phyloP scores from a whole-genome alignment of 805 yeast genomes.

The Nakazawaea sp. region DNA sequence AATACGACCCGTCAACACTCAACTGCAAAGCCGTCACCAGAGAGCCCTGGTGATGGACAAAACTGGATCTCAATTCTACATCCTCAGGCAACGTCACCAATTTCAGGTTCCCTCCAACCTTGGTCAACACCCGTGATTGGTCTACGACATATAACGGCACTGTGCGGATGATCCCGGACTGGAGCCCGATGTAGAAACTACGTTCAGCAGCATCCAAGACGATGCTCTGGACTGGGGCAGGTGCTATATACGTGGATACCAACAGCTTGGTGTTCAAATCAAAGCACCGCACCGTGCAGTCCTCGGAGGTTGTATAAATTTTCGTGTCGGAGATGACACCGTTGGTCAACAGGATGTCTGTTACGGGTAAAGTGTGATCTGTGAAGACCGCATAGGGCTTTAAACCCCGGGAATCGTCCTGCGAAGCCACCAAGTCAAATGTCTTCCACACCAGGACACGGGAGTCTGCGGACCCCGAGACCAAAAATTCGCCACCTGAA shows the following conservation, averaged over 20 bases:
- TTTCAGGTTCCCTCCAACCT: constrained; percentile 53
- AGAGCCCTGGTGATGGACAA: constrained; percentile 41
- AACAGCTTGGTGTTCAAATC: constrained; percentile 40
- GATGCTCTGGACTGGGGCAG: constrained; percentile 48
- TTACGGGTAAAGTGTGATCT: constrained; percentile 48
- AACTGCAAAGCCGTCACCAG: constrained; percentile 47
- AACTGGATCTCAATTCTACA: constrained; percentile 39
- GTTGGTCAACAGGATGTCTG: constrained; percentile 32
- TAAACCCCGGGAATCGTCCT: constrained; percentile 21
- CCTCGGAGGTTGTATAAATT: constrained; percentile 64
- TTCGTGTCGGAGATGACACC: constrained; percentile 55
- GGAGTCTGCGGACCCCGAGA: constrained; percentile 79
- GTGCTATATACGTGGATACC: constrained; percentile 67
- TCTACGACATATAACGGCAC: constrained; percentile 45
- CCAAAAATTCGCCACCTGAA: constrained; percentile 55
- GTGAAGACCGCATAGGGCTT: constrained; percentile 56
- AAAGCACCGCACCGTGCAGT: constrained; percentile 70
- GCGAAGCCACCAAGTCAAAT: constrained; percentile 42
- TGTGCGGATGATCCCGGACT: constrained; percentile 52
- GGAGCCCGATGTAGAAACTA: constrained; percentile 61
- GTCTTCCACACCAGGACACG: constrained; percentile 71
- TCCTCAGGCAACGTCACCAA: constrained; percentile 46
- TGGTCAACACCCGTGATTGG: constrained; percentile 34
- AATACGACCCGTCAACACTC: constrained; percentile 67
- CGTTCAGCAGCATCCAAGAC: constrained; percentile 77